Evolutionary conservation across 2,329 filamentous ascomycete species (phyloP).

Genomic region (Colletotrichum falcatum): DNA sequence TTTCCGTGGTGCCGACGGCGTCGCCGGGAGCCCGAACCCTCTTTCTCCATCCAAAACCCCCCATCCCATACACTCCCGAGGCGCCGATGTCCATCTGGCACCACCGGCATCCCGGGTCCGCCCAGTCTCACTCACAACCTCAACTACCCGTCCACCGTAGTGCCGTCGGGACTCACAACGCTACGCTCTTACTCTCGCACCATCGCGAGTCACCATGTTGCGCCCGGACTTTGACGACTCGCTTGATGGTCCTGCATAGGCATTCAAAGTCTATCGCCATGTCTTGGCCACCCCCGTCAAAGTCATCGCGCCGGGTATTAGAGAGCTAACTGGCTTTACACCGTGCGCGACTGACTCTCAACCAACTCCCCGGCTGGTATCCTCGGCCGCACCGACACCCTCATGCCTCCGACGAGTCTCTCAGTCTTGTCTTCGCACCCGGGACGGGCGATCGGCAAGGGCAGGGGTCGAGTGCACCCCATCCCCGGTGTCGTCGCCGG

Average conservation of each 20-base stretch:
- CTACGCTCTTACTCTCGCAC: slow-evolving; percentile 5
- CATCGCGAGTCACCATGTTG: background rate
- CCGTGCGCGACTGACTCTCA: slow-evolving; percentile 5
- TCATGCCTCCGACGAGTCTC: background rate
- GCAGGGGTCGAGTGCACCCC: background rate
- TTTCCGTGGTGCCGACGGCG: slow-evolving; percentile 30
- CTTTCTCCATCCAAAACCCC: background rate
- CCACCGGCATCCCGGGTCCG: slow-evolving; percentile 3
- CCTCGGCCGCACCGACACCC: slow-evolving; percentile 3
- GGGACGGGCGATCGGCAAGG: background rate
- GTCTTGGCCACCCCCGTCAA: background rate
- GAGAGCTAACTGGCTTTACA: background rate
- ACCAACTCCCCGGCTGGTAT: background rate
- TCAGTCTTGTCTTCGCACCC: background rate
- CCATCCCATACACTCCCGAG: slow-evolving; percentile 9
- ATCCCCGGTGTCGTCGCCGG: slow-evolving; percentile 4
- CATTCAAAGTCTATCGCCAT: background rate
- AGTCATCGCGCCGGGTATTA: background rate
- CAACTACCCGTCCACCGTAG: background rate
- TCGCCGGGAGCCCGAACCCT: slow-evolving; percentile 28
- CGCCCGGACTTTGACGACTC: background rate
- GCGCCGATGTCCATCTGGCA: slow-evolving; percentile 3
- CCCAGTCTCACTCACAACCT: background rate
- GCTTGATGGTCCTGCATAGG: background rate
- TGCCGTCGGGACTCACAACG: background rate